Conservation (phyloP, 148 eudicot species). For the Arctostaphylos glauca region DNA sequence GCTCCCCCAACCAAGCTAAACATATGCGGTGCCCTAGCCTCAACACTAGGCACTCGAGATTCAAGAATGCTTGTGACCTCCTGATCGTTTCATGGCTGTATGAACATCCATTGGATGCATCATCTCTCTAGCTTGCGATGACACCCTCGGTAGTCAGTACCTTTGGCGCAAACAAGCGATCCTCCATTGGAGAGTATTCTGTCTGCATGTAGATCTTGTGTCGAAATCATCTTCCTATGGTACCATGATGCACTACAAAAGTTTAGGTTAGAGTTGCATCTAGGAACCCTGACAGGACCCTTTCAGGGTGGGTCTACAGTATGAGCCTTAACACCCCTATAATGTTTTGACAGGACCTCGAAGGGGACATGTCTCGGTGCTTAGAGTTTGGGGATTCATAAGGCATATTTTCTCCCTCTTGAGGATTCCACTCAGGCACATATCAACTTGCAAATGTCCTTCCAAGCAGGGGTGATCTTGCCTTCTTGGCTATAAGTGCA, state of each 20-base stretch:
- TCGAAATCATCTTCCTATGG: background rate
- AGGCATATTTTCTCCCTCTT: background rate
- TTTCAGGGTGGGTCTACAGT: background rate
- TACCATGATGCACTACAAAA: background rate
- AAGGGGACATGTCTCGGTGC: background rate
- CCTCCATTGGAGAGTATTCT: background rate
- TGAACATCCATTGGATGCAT: background rate
- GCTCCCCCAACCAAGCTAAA: background rate
- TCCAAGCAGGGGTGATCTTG: background rate
- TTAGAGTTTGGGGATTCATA: background rate
- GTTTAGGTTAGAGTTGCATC: background rate
- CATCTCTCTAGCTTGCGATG: background rate
- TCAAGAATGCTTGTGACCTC: background rate
- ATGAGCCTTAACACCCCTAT: background rate
- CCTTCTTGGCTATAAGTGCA: background rate
- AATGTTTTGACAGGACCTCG: background rate
- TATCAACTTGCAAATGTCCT: background rate
- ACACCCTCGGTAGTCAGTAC: background rate
- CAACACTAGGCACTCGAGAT: background rate
- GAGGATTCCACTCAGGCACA: background rate
- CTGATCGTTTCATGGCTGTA: background rate
- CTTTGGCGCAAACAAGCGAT: background rate
- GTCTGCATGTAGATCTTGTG: background rate
- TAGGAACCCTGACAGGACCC: background rate
- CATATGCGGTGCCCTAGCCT: background rate